These are phyloP conservation scores for Cyberlindnera maclurae DNA, from an alignment of 805 yeast species.

Conservation along the genomic window DNA sequence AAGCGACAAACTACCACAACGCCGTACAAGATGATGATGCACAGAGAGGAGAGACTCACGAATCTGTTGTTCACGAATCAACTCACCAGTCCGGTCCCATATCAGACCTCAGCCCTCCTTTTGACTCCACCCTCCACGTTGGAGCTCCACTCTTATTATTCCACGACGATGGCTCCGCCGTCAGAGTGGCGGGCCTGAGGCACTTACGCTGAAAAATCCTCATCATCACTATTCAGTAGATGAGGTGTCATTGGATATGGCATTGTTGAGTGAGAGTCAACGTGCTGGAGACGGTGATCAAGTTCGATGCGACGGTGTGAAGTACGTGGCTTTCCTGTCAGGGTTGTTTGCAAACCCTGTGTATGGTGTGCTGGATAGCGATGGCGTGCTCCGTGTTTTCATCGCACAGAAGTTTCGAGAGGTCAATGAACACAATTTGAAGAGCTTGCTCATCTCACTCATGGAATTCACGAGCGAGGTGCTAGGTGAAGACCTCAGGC, in stretches of 20 bases:
- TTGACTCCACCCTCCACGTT: conserved; percentile 2
- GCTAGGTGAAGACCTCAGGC: conserved; percentile 12
- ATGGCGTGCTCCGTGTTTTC: conserved; percentile 13
- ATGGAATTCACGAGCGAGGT: conserved; percentile 21
- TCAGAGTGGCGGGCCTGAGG: conserved; percentile 27
- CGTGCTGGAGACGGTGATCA: conserved; percentile 20
- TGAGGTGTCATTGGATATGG: conserved; percentile 27
- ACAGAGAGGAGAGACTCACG: not conserved
- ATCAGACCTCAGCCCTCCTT: no score
- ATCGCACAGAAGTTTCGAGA: conserved; percentile 19
- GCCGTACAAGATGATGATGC: not conserved
- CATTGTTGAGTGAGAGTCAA: conserved; percentile 26
- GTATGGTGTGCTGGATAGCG: conserved; percentile 13
- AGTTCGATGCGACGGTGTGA: conserved; percentile 9
- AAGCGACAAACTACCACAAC: no score
- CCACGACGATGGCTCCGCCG: conserved; percentile 16
- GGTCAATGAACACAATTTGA: conserved; percentile 17
- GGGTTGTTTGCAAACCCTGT: conserved; percentile 18
- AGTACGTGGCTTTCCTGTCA: conserved; percentile 16
- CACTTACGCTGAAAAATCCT: conserved; percentile 23
- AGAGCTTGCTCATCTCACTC: conserved; percentile 18
- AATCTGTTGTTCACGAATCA: not conserved
- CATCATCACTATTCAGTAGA: conserved; percentile 15
- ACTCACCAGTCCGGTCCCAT: not conserved
- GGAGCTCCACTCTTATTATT: conserved; percentile 12